Evolutionary conservation across 495 filamentous ascomycete species (phyloP).

Genomic region (Podospora comata): DNA sequence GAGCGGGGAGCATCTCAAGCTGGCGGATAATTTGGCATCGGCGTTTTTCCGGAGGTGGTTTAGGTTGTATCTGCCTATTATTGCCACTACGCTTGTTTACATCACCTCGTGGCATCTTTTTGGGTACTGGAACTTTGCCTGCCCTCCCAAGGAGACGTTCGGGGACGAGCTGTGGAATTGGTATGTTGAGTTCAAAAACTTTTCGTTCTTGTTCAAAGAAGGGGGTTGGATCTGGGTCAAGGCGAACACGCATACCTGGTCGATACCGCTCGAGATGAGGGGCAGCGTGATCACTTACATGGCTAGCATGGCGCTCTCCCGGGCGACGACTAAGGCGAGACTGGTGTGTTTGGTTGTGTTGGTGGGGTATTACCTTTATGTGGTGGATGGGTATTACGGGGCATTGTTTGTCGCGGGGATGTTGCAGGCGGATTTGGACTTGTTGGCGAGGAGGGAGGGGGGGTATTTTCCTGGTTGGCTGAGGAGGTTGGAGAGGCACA

Average conservation of each 20-base stretch:
- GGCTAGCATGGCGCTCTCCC: slow-evolving; percentile 44
- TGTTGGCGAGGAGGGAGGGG: slow-evolving; percentile 37
- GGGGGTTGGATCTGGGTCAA: slow-evolving; percentile 30
- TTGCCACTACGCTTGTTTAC: slow-evolving; percentile 48
- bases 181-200: slow-evolving; percentile 58
- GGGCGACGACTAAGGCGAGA: slow-evolving; percentile 34
- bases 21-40: slow-evolving; percentile 32
- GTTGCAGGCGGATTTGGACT: slow-evolving; percentile 50
- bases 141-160: slow-evolving; percentile 38
- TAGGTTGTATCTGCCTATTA: slow-evolving; percentile 35
- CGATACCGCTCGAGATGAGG: slow-evolving; percentile 42
- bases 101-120: slow-evolving; percentile 52
- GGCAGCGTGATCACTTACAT: slow-evolving; percentile 47
- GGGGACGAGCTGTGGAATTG: slow-evolving; percentile 49
- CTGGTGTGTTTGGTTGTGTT: slow-evolving; percentile 34
- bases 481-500: slow-evolving; percentile 39
- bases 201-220: slow-evolving; percentile 53
- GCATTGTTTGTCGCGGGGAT: slow-evolving; percentile 49
- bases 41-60: slow-evolving; percentile 38
- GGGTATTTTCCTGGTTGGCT: slow-evolving; percentile 41
- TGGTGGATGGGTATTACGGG: slow-evolving; percentile 47
- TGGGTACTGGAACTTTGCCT: slow-evolving; percentile 38
- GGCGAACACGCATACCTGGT: slow-evolving; percentile 44
- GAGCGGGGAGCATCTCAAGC: slow-evolving; percentile 29
- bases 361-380: slow-evolving; percentile 43